Base-by-base conservation (phyloP, 805 yeast species). In the Candida ponderosae region DNA sequence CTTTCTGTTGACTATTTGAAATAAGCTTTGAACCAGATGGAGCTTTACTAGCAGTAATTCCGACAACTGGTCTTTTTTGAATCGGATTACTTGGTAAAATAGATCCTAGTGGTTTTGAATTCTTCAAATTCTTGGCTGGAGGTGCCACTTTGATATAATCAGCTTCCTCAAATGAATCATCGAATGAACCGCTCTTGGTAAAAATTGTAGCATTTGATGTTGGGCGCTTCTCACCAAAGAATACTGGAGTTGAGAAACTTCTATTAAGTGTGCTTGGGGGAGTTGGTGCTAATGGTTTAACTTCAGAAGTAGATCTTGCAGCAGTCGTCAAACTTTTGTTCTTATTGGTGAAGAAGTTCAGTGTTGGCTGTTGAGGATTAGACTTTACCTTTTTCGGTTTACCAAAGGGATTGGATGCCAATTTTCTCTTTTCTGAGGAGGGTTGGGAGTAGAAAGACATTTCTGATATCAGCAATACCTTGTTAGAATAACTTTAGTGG, bases 311-410 rank as follows among this genome's bases (percentile, higher is more conserved):
- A 8, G 28, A 24, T 24, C 28, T 24, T 9, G 5, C 14, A 24
- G 28, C 28, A 8, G 28, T 13, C 5, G 28, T 24, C 5, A n/a
- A 13, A 24, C 15, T 11, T 8, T 8, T 11, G 14, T 24, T 24
- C n/a, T 24, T 24, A 24, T 24, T 37, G 33, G 11, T 39, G 32
- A 5, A 18, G 26, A 10, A 47, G 37, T 4, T 45, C 36, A 56
- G 62, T 2, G 62, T 57, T n/a, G 51, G 35, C 10, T 56, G 40
- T 4, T 50, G 46, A 27, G 55, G 51, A 20, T 47, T 47, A 18
- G 52, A 53, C 33, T 37, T 43, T 40, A 3, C 38, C 42, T 18
- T 40, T 45, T 16, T 33, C 21, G 14, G 32, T 38, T 29, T 35
- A 31, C 5, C 39, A 24, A 24, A 24, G 5, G 28, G n/a, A 11